Evolutionary conservation across 371 early-diverging fungal genomes (phyloP).

Genomic region (Batkoa obscura): DNA sequence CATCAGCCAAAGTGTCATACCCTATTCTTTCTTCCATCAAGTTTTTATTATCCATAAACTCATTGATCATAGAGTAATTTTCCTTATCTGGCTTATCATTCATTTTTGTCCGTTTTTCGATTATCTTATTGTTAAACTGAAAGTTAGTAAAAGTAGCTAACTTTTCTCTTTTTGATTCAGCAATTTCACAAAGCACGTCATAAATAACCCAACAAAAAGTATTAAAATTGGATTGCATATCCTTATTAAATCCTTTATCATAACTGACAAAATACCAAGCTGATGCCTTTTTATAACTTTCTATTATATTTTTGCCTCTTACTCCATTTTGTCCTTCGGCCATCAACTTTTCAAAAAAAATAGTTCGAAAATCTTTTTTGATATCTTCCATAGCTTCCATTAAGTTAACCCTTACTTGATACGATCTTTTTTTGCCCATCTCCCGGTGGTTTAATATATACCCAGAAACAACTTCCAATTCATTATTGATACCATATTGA

Average conservation of each 20-base stretch:
- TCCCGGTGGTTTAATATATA: constrained; percentile 10
- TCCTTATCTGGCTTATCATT: too few species aligned
- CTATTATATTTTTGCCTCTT: too few species aligned
- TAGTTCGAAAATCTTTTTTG: constrained; percentile 15
- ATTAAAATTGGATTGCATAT: constrained; percentile 15
- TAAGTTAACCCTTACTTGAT: constrained; percentile 23
- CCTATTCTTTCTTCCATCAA: too few species aligned
- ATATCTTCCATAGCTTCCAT: constrained; percentile 18
- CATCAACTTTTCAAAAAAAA: constrained; percentile 24
- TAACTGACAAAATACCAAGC: constrained; percentile 64
- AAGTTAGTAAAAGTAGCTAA: too few species aligned
- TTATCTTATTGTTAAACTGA: too few species aligned
- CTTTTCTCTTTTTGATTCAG: not conserved
- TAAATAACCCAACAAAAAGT: constrained; percentile 44
- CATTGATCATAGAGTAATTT: too few species aligned
- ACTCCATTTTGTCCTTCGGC: not conserved
- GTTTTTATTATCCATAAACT: too few species aligned
- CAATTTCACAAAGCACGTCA: constrained; percentile 29
- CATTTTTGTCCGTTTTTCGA: too few species aligned
- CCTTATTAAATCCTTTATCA: constrained; percentile 11
- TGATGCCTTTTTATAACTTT: constrained; percentile 41
- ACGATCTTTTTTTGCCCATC: constrained; percentile 7
- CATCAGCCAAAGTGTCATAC: too few species aligned
- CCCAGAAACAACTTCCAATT: constrained; percentile 19
- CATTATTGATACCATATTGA: constrained; percentile 35